Percentiles rank a stretch among this genome's conserved stretches.
phyloP scores from a whole-genome alignment of 2,329 filamentous ascomycete genomes.

The Pseudogymnoascus sp. region DNA sequence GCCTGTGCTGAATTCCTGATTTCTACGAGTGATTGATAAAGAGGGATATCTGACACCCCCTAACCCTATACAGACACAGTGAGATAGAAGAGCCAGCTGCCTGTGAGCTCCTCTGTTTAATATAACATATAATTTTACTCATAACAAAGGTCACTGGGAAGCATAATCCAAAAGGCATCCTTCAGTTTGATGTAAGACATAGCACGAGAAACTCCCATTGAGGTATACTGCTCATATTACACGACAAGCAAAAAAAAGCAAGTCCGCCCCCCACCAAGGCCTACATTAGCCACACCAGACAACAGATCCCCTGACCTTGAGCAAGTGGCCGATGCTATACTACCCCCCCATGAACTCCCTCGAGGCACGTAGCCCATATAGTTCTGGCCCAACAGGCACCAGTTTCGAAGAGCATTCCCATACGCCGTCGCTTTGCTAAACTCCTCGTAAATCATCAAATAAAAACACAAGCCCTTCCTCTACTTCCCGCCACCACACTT shows the following conservation, averaged over 20 bases:
- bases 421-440: neutral
- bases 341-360: neutral
- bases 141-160: neutral
- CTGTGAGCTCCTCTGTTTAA: neutral
- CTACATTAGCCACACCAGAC: slow-evolving; percentile 1
- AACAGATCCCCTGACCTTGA: neutral
- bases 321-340: neutral
- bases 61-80: neutral
- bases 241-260: slow-evolving; percentile 1
- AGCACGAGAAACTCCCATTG: neutral
- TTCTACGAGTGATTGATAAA: neutral
- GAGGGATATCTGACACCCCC: neutral
- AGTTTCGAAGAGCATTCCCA: neutral
- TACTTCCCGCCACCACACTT: neutral
- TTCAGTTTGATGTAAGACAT: neutral
- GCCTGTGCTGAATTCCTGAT: neutral
- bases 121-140: neutral
- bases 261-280: neutral
- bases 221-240: slow-evolving; percentile 8
- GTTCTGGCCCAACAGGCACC: neutral
- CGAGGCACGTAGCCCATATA: neutral
- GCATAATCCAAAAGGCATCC: neutral
- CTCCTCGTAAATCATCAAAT: slow-evolving; percentile 5
- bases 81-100: neutral
- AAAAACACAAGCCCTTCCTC: neutral